These are phyloP conservation scores for Citrus trifoliata DNA, from an alignment of 345 rosid genomes.

Conservation along the genomic window DNA sequence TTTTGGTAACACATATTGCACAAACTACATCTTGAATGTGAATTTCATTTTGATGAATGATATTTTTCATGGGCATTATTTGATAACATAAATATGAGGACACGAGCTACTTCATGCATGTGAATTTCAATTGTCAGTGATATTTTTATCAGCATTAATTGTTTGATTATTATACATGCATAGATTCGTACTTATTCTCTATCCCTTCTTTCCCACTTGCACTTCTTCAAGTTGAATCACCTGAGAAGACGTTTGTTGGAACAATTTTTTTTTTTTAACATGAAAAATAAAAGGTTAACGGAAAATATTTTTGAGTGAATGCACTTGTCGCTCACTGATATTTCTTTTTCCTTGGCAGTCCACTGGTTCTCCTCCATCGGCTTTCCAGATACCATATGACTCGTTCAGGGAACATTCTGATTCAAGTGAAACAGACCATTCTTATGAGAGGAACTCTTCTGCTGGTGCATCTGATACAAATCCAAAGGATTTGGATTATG, in stretches of 20 bases:
- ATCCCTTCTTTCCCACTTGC: background rate
- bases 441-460: conserved; percentile 28
- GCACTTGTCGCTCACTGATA: background rate
- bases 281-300: background rate
- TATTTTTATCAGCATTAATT: background rate
- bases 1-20: background rate
- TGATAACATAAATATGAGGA: background rate
- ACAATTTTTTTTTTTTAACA: background rate
- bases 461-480: conserved; percentile 31
- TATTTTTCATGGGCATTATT: background rate
- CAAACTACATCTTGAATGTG: background rate
- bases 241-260: background rate
- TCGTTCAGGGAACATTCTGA: conserved; percentile 53
- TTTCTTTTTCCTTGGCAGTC: conserved; percentile 55
- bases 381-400: conserved; percentile 76
- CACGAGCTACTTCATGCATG: background rate
- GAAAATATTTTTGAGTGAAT: background rate
- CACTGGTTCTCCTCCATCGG: conserved; percentile 85
- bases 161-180: background rate
- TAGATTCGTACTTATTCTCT: background rate
- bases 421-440: conserved; percentile 28
- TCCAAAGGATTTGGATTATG: conserved; percentile 70
- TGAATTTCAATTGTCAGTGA: background rate
- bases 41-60: background rate
- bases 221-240: background rate